Base-by-base conservation (phyloP, 2,329 filamentous ascomycete species). In the Arthrobotrys iridis region DNA sequence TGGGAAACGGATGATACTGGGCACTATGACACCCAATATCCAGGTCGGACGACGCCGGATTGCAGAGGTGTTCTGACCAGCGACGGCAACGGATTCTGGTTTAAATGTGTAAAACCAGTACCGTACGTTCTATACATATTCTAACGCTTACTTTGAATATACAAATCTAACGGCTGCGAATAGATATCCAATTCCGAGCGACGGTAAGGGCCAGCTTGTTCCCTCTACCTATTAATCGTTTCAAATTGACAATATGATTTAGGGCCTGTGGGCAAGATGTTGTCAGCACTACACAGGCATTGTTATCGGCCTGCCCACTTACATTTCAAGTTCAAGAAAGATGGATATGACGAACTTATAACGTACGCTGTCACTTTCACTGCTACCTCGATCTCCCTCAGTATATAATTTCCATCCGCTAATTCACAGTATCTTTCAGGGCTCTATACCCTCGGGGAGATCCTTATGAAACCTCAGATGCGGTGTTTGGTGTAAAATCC, bases 281-380 rank as follows among this genome's bases (percentile, higher is more conserved):
- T 95, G 79, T 83, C 84, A 80, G 81, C 83, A 79, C 81, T 95
- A 79, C 85, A 86, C n/a, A 84, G 92, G n/a, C 92, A 95, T 83
- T 88, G 88, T 66, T 93, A 88, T 84, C 84, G 92, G 60, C 92
- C 92, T 0, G 87, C 89, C 18, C 92, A 95, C 82, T 87, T 94
- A 85, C 92, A 95, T 82, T 95, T 95, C 79, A 95, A 96, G 91
- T 93, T 96, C 83, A 88, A 90, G 80, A 93, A 92, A 84, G 82
- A 85, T 33, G 91, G 91, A 0, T 93, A 87, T 83, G 92, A 96
- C 83, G 87, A 90, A 81, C 82, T 96, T 79, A 90, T 95, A 80
- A 96, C 92, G 91, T 93, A 84, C 35, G 50, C 2, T 77, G 89
- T 88, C 45, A 20, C 13, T 63, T 46, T 41, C 40, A 24, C 52